Evolutionary conservation across 164 flowering plant genomes (phyloP).

Genomic region (Stephania yunnanensis): DNA sequence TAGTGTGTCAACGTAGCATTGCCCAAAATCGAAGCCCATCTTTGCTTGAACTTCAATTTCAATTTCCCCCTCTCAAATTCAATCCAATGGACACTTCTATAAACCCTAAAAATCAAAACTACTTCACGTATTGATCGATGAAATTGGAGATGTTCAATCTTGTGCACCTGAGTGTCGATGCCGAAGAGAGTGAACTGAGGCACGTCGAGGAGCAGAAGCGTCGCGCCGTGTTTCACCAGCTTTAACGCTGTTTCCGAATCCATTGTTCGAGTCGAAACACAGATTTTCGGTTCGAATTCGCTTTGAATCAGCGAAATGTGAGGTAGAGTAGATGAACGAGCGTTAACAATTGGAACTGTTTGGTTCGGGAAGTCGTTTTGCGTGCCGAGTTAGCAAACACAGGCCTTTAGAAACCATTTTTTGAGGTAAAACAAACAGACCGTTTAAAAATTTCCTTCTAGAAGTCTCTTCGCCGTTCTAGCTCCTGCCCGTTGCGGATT

Average conservation of each 20-base stretch:
- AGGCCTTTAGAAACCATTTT: too few species aligned
- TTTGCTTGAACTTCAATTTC: neutral
- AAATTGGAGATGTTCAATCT: neutral
- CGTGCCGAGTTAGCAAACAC: too few species aligned
- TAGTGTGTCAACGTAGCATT: too few species aligned
- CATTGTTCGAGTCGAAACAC: slow-evolving; percentile 24
- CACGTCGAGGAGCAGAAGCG: slow-evolving; percentile 79
- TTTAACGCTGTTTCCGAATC: slow-evolving; percentile 53
- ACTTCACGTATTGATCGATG: neutral
- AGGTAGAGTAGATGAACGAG: too few species aligned
- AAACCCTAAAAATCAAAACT: neutral
- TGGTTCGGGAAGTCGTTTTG: too few species aligned
- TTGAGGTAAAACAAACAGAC: too few species aligned
- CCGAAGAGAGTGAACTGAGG: slow-evolving; percentile 80
- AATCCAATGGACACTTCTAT: neutral
- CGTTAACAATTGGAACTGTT: too few species aligned
- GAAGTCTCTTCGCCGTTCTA: too few species aligned
- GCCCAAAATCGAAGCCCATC: too few species aligned
- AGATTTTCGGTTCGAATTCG: slow-evolving; percentile 7
- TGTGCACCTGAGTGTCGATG: slow-evolving; percentile 71
- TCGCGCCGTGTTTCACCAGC: slow-evolving; percentile 59
- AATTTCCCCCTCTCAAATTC: neutral
- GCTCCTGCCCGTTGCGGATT: too few species aligned
- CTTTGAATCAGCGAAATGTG: neutral
- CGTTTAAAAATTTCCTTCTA: too few species aligned